phyloP scores from a whole-genome alignment of 345 rosid genomes.

The Syzygium grande region DNA sequence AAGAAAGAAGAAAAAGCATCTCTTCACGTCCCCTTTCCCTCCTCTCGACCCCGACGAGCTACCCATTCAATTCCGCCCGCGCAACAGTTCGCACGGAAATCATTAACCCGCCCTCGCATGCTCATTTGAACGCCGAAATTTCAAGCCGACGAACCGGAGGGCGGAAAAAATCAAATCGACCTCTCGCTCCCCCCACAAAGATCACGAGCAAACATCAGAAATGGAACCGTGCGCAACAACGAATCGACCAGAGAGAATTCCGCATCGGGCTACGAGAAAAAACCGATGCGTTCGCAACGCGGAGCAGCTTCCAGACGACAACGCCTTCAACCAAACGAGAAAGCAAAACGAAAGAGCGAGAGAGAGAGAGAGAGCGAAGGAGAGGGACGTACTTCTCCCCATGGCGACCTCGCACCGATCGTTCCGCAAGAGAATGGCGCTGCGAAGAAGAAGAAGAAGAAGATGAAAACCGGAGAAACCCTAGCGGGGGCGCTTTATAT shows the following conservation, averaged over 20 bases:
- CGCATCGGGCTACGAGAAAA: neutral
- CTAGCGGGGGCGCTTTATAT: neutral
- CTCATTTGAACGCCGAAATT: neutral
- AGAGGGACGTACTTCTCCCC: slow-evolving; percentile 18
- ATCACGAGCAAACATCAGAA: neutral
- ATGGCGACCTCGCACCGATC: slow-evolving; percentile 1
- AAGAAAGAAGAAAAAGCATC: too few relatives aligned
- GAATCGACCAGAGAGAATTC: neutral
- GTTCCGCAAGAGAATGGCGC: neutral
- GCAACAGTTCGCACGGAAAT: neutral
- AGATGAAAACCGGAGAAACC: neutral
- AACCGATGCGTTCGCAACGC: neutral
- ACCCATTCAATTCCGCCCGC: neutral
- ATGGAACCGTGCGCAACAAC: neutral
- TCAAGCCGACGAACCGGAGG: neutral
- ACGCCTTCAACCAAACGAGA: neutral
- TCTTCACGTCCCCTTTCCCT: too few relatives aligned
- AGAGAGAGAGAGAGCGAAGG: neutral
- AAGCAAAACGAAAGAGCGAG: neutral
- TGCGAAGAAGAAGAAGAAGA: neutral
- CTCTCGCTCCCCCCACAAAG: neutral
- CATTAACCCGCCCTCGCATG: neutral
- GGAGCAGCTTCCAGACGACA: neutral
- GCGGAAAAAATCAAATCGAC: neutral
- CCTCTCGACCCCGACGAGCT: neutral